Evolutionary conservation across 2,329 filamentous ascomycete genomes (phyloP).

Genomic region (Colletotrichum cuscutae): DNA sequence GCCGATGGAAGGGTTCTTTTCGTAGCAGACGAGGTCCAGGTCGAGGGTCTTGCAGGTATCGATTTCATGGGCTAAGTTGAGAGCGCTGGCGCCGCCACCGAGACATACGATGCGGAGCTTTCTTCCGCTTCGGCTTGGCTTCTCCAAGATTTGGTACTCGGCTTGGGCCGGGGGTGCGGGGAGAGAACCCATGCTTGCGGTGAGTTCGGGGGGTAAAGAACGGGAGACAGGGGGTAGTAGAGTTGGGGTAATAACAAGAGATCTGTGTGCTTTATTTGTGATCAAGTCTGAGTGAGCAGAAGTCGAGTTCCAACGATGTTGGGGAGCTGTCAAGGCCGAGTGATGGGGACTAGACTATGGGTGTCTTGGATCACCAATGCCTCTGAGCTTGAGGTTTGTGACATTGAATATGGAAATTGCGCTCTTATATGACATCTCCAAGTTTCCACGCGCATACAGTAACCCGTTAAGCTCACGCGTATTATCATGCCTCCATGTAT

Average conservation of each 20-base stretch:
- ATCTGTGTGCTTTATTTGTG: neutral
- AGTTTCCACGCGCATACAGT: neutral
- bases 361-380: neutral
- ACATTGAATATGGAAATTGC: neutral
- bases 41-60: constrained; percentile 35
- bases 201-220: neutral
- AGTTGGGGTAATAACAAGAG: neutral
- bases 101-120: constrained; percentile 42
- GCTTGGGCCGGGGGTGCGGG: constrained; percentile 10
- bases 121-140: constrained; percentile 38
- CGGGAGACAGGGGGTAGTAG: neutral
- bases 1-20: constrained; percentile 41
- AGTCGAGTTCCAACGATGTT: neutral
- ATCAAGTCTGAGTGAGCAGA: neutral
- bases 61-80: constrained; percentile 42
- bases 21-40: constrained; percentile 40
- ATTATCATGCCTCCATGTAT: neutral
- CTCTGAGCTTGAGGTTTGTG: neutral
- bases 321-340: neutral
- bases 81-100: constrained; percentile 43
- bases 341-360: neutral
- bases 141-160: constrained; percentile 39
- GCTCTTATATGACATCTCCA: constrained; percentile 3
- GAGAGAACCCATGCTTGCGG: constrained; percentile 27
- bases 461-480: neutral